A percentile compares a stretch with the other conserved stretches of the same genome.
Evolutionary conservation across 192 early-diverging fungal genomes (phyloP).

Genomic region (Haplosporangium gracile): DNA sequence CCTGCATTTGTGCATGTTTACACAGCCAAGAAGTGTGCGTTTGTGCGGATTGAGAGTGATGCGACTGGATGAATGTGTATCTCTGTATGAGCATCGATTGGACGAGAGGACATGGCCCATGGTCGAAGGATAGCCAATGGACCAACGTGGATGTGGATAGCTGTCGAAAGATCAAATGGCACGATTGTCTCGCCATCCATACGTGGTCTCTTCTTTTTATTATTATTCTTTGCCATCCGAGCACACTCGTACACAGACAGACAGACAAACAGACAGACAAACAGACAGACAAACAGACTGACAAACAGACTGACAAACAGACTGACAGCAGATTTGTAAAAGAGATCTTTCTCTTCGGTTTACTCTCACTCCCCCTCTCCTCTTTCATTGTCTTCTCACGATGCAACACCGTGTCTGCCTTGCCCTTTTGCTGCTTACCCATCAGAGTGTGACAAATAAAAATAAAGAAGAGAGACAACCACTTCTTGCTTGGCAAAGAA

Average conservation of each 20-base stretch:
- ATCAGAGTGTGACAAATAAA: constrained; percentile 3
- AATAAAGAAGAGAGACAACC: neutral
- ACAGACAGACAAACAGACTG: neutral
- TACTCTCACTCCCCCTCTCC: neutral
- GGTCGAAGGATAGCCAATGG: neutral
- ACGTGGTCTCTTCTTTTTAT: neutral
- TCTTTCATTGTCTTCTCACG: neutral
- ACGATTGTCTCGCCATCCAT: neutral
- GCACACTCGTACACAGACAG: neutral
- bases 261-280: neutral
- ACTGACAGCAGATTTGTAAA: neutral
- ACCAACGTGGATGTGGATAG: neutral
- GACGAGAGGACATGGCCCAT: neutral
- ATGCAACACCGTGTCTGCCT: neutral
- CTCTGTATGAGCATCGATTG: neutral
- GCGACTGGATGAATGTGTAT: neutral
- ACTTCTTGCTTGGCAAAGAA: neutral
- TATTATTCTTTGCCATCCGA: neutral
- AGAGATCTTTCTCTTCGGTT: neutral
- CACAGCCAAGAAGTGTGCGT: neutral
- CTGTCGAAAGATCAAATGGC: neutral
- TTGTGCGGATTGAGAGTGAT: neutral
- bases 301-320: no score
- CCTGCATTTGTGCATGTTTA: neutral
- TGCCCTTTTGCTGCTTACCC: neutral